phyloP scores from a whole-genome alignment of 108 stramenopile species.

The Epithemia pelagica region DNA sequence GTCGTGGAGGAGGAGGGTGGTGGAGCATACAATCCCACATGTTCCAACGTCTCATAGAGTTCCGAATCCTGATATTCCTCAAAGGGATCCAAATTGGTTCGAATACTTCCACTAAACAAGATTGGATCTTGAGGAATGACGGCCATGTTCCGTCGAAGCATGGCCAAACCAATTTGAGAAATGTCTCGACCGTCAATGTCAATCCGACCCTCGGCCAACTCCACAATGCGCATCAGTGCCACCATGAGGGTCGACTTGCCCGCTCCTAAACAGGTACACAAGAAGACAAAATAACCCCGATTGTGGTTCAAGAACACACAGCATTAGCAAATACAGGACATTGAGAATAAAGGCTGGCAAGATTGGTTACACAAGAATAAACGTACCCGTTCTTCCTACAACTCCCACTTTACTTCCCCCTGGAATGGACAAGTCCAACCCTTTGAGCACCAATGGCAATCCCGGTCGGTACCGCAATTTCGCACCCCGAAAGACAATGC shows the following conservation, averaged over 20 bases:
- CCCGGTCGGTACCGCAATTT: constrained; percentile 76
- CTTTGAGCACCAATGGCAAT: constrained; percentile 85
- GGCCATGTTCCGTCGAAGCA: constrained; percentile 69
- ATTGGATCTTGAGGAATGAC: constrained; percentile 97
- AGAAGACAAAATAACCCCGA: constrained; percentile 14
- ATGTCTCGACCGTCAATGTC: constrained; percentile 88
- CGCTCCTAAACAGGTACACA: constrained; percentile 39
- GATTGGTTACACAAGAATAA: constrained; percentile 11
- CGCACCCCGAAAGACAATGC: constrained; percentile 54
- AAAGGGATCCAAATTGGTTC: constrained; percentile 93
- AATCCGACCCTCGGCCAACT: constrained; percentile 43
- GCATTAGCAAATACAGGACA: background rate
- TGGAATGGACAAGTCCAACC: constrained; percentile 65
- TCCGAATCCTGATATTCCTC: constrained; percentile 41
- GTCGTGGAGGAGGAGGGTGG: constrained; percentile 25
- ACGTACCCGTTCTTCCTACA: constrained; percentile 72
- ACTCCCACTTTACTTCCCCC: constrained; percentile 72
- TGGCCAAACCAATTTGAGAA: constrained; percentile 57
- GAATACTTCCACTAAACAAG: constrained; percentile 85
- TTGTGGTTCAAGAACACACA: background rate
- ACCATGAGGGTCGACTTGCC: constrained; percentile 88
- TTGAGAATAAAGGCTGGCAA: background rate
- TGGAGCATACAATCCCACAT: constrained; percentile 49
- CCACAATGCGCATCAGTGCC: constrained; percentile 72
- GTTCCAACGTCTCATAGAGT: constrained; percentile 57